Evolutionary conservation across 495 filamentous ascomycete species (phyloP), one percentile per base, ranked within the genome.

Genomic region (Xylaria telfairii): DNA sequence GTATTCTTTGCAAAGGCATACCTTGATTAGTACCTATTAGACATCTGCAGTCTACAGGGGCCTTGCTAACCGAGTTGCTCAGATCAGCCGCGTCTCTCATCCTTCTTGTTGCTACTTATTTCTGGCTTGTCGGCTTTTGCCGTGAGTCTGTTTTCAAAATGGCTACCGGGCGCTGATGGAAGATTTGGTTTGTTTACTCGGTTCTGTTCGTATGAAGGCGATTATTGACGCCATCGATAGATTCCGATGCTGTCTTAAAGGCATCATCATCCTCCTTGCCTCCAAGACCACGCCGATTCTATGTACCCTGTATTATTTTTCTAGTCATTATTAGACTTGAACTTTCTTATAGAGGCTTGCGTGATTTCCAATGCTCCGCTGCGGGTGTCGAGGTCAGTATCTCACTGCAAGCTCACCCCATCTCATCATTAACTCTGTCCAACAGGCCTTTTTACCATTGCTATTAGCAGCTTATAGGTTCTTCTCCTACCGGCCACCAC

Each of bases 101-200:
- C 72, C 51, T 77, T 75, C 65, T 73, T 73, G 32, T 73, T 75
- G 44, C 63, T 76, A 32, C 68, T 75, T 57, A 69, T 74, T 32
- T 80, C 83, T 10, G 80, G 82, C 2, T 24, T 76, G 1, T 54
- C 79, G 47, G 81, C 79, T 26, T 82, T 81, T 73, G 73, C 71
- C 21, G 74, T 73, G 49, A 84, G 83, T 64, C 78, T 81, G 32
- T 80, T 82, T 57, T 75, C 81, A 41, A 66, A 69, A 70, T 84
- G 83, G 82, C 78, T 86, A 21, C 83, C 83, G 8, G 83, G 83
- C 13, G 73, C 80, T 42, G 79, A 84, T 67, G 83, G 83, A 12
- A 75, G 83, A 46, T 86, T 83, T 71, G 81, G 81, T 75, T 24
- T 21, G 7, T 24, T 56, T 15, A 49, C 57, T 37, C 7, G 34